Evolutionary conservation across 352 stramenopile species (phyloP), one percentile per base, ranked within the genome.

Genomic region (Pythium phragmitis): DNA sequence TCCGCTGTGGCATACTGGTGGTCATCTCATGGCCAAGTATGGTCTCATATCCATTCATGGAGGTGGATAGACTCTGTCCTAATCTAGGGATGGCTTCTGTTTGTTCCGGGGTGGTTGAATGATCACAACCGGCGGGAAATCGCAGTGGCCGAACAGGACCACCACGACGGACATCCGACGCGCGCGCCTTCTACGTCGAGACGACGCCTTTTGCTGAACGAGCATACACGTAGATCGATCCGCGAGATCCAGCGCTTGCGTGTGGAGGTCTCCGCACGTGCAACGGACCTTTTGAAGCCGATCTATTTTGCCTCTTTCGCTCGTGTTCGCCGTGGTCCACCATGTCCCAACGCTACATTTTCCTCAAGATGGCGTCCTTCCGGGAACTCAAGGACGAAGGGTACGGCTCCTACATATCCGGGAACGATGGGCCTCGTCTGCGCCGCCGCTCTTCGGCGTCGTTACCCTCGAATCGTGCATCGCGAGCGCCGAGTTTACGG

Each of bases 281-380:
- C 8, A 21, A 4, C 7, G 0, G 17, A 43, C 7, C 11, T 23
- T 41, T 60, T 36, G 26, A 55, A 41, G 50, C 43, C 43, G 9
- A 61, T 6, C 26, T 49, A 11, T 19, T 50, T 17, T 7, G 13
- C 7, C 8, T 12, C 17, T 26, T 54, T 49, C 30, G 11, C 39
- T 3, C 7, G 39, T 60, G 7, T n/a, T 61, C 17, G n/a, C 42
- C 30, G n/a, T 23, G n/a, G 16, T 46, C n/a, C 55, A 59, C 63
- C 19, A 81, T 81, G 73, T 75, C 70, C n/a, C 73, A 78, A 55
- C 64, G 69, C 50, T 81, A 81, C 62, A 74, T 81, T 64, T 71
- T 78, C 56, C 68, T 81, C 45, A 67, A 67, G 47, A 81, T 81
- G 73, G 73, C 73, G 30, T 81, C 73, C 48, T 66, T 54, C 45